Evolutionary conservation across 495 filamentous ascomycete species (phyloP).

Genomic region (Aspergillus cristatus): DNA sequence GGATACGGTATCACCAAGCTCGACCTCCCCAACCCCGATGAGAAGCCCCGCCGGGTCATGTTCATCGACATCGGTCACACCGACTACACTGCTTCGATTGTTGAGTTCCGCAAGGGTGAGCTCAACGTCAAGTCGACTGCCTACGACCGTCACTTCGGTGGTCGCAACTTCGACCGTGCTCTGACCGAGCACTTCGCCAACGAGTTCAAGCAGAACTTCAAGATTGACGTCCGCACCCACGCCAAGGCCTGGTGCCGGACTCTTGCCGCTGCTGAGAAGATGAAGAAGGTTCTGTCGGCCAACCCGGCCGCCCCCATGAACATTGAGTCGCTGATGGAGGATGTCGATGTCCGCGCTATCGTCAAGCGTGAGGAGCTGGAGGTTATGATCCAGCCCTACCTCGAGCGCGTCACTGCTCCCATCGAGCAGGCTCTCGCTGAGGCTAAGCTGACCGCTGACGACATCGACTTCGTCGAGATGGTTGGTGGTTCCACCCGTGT

Average conservation of each 20-base stretch:
- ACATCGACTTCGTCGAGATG: constrained; percentile 91
- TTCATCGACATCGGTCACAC: constrained; percentile 96
- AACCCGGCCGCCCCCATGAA: constrained; percentile 90
- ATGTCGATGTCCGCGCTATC: constrained; percentile 80
- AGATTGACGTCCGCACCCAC: constrained; percentile 82
- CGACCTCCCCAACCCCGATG: constrained; percentile 78
- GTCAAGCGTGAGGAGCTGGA: constrained; percentile 94
- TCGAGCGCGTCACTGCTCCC: constrained; percentile 62
- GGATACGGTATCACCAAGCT: constrained; percentile 97
- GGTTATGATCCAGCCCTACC: constrained; percentile 74
- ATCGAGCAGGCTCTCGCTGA: constrained; percentile 87
- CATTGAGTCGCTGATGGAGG: constrained; percentile 98
- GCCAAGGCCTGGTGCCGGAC: constrained; percentile 82
- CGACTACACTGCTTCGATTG: constrained; percentile 89
- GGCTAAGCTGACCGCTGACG: constrained; percentile 77
- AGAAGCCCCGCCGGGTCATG: constrained; percentile 85
- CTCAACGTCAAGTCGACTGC: constrained; percentile 87
- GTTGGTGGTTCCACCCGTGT: constrained; percentile 94
- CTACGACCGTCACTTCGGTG: constrained; percentile 93
- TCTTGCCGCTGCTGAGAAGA: constrained; percentile 81
- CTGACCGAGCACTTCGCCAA: constrained; percentile 88
- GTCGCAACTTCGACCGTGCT: constrained; percentile 92
- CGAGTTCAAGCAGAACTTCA: constrained; percentile 91
- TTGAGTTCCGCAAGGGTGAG: constrained; percentile 97
- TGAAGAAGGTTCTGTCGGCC: constrained; percentile 98